Evolutionary conservation across 192 early-diverging fungal species (phyloP), one percentile per base, ranked within the genome.

Genomic region (Thamnidium elegans): DNA sequence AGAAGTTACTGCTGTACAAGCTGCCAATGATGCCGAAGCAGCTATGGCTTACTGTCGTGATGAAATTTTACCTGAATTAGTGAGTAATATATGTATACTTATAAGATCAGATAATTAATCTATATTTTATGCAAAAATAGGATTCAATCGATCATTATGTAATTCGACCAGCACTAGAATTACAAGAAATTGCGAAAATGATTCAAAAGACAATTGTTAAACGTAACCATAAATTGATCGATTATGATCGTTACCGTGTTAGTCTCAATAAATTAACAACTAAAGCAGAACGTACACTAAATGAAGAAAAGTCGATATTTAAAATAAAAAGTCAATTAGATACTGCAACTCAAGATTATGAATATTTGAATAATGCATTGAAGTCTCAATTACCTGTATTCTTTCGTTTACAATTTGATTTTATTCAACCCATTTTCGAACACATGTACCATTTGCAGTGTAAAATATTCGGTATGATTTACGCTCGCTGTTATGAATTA

Each of bases 341-440:
- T 61, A 86, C 87, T 58, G 89, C 97, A 1, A 89, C 87, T 4
- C 71, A 88, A 47, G 92, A 95, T 65, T 99, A 90, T 76, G 89
- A 89, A 58, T 83, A 87, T 61, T 79, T 91, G 63, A 94, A 97
- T 76, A 86, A 89, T 32, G 70, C 87, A 65, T 68, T 97, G 56
- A 93, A 92, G 59, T 73, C 81, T 9, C 83, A 97, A 63, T 77
- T 99, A n/a, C 88, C 90, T 32, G 61, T 79, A 19, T 89, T 97
- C 65, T 84, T 99, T 55, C 81, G 81, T 15, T 78, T 92, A 65
- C 73, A 87, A 36, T 69, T 80, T 31, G 74, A 85, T 54, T 91
- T 97, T 66, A 90, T 96, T 39, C 93, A 96, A 21, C 93, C 94
- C 7, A 89, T 93, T 58, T 90, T 96, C 71, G 74, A 89, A 58